Percentiles rank a stretch among this genome's conserved stretches.
phyloP scores from a whole-genome alignment of 2,329 filamentous ascomycete genomes.

The Fusarium transvaalense region DNA sequence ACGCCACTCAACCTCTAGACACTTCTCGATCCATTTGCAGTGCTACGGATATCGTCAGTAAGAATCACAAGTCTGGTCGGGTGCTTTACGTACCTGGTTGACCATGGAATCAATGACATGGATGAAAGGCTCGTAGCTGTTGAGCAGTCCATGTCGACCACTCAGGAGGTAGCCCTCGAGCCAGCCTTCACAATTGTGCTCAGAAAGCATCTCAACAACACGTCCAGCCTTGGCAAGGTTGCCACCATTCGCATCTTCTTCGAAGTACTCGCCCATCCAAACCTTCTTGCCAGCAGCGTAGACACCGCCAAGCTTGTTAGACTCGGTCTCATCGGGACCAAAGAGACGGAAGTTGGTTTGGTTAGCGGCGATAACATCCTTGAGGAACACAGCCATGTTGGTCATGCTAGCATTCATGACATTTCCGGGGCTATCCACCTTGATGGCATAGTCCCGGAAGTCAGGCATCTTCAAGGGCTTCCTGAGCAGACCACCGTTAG shows the following conservation, averaged over 20 bases:
- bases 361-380: conserved; percentile 75
- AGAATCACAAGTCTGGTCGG: not conserved
- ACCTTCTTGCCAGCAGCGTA: conserved; percentile 83
- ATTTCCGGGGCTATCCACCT: conserved; percentile 71
- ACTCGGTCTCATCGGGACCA: conserved; percentile 84
- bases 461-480: conserved; percentile 77
- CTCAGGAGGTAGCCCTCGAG: conserved; percentile 82
- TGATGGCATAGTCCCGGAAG: conserved; percentile 75
- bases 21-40: conserved; percentile 88
- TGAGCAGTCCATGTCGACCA: conserved; percentile 80
- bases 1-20: conserved; percentile 82
- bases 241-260: conserved; percentile 80
- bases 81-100: conserved; percentile 67
- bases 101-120: conserved; percentile 89
- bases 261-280: conserved; percentile 83
- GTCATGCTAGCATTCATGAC: conserved; percentile 73
- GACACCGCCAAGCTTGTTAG: conserved; percentile 79
- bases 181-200: conserved; percentile 85
- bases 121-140: conserved; percentile 86
- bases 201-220: conserved; percentile 87
- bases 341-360: conserved; percentile 78
- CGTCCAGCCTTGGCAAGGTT: conserved; percentile 76
- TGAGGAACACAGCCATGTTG: conserved; percentile 75
- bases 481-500: conserved; percentile 76
- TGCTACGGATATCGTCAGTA: conserved; percentile 60